phyloP scores from a whole-genome alignment of 176 grass and related monocot species.

The Hyparrhenia diplandra region DNA sequence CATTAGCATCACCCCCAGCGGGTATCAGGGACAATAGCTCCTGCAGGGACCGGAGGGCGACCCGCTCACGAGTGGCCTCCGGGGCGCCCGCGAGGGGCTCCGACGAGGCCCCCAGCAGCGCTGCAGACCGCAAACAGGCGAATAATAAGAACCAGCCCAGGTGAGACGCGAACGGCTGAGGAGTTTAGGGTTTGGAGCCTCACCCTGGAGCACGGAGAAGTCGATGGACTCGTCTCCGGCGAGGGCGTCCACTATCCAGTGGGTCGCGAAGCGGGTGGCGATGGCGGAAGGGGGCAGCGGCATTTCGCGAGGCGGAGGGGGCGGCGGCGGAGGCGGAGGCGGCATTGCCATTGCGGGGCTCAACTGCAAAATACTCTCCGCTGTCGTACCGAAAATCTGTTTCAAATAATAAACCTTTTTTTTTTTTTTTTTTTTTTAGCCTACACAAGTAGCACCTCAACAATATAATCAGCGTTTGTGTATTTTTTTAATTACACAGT shows the following conservation, averaged over 20 bases:
- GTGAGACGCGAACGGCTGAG: not conserved
- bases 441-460: too few species aligned
- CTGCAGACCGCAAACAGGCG: not conserved
- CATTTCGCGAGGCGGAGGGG: too few species aligned
- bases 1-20: not conserved
- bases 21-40: not conserved
- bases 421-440: too few species aligned
- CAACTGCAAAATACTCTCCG: too few species aligned
- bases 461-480: too few species aligned
- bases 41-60: constrained; percentile 24
- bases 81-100: constrained; percentile 17
- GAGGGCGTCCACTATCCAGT: not conserved
- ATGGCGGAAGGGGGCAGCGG: not conserved
- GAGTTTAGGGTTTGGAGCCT: not conserved
- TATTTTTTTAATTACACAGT: too few species aligned
- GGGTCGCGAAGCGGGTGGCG: not conserved
- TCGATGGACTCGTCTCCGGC: constrained; percentile 26
- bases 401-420: too few species aligned
- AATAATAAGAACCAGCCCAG: not conserved
- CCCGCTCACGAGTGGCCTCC: constrained; percentile 1
- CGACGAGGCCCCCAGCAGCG: not conserved
- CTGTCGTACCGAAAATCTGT: too few species aligned
- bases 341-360: too few species aligned
- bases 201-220: constrained; percentile 12
- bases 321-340: too few species aligned